phyloP scores from a whole-genome alignment of 2,329 filamentous ascomycete genomes.

The Fusarium sp. region DNA sequence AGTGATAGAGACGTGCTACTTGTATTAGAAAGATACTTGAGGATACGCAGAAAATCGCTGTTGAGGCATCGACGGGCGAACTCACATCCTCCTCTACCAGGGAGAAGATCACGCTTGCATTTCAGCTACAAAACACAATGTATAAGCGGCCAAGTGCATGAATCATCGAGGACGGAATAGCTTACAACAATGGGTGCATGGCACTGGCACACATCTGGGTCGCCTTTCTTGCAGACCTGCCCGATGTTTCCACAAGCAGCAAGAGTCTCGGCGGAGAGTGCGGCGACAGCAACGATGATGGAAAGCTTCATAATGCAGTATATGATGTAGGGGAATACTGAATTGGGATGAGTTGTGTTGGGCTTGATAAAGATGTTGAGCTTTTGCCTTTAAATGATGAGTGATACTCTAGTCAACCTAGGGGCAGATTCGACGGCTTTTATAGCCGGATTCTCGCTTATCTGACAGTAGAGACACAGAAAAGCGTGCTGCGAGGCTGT shows the following conservation, averaged over 20 bases:
- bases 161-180: fast-evolving
- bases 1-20: background rate
- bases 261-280: background rate
- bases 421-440: background rate
- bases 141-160: background rate
- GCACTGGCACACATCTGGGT: background rate
- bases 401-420: background rate
- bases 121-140: background rate
- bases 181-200: background rate
- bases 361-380: background rate
- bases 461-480: no score
- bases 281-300: background rate
- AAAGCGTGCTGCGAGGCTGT: background rate
- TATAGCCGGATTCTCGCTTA: background rate
- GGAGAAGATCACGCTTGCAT: background rate
- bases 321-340: fast-evolving
- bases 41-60: background rate
- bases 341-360: fast-evolving
- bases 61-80: background rate
- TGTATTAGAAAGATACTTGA: background rate
- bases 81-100: background rate
- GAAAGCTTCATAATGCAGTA: background rate
- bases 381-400: background rate
- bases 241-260: background rate
- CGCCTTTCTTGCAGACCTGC: conserved; percentile 1